Conservation (phyloP, 306 rosid species). For the Gillenia trifoliata region DNA sequence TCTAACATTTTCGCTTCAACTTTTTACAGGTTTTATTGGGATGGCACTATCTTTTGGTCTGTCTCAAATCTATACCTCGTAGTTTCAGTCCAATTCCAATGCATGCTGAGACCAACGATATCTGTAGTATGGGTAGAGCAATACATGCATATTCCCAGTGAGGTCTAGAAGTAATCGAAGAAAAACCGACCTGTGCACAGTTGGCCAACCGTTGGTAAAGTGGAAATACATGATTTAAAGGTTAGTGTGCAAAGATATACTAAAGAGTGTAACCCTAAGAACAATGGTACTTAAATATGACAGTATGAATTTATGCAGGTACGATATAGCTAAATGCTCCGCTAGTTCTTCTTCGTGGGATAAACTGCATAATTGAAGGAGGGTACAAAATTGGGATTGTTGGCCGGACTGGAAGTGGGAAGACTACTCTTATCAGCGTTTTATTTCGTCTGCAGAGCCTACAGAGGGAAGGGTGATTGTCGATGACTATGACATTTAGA, state of each 20-base stretch:
- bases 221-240: conserved; percentile 30
- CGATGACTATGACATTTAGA: conserved; percentile 23
- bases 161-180: conserved; percentile 18
- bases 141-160: conserved; percentile 34
- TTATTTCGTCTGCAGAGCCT: conserved; percentile 32
- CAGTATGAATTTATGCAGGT: conserved; percentile 17
- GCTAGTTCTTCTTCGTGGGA: conserved; percentile 23
- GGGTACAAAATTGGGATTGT: conserved; percentile 29
- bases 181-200: conserved; percentile 17
- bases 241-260: conserved; percentile 7
- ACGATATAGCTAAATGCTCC: conserved; percentile 26
- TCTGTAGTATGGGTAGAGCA: conserved; percentile 34
- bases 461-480: conserved; percentile 26
- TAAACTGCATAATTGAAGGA: conserved; percentile 28
- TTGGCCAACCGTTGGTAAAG: conserved; percentile 26
- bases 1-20: neutral
- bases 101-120: conserved; percentile 24
- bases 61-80: conserved; percentile 21
- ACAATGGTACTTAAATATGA: neutral
- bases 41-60: conserved; percentile 28
- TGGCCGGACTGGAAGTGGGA: conserved; percentile 43
- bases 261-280: neutral
- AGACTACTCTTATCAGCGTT: conserved; percentile 30
- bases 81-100: conserved; percentile 16
- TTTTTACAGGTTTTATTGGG: conserved; percentile 31